Evolutionary conservation across 805 yeast genomes (phyloP).

Genomic region (Lachancea meyersii): DNA sequence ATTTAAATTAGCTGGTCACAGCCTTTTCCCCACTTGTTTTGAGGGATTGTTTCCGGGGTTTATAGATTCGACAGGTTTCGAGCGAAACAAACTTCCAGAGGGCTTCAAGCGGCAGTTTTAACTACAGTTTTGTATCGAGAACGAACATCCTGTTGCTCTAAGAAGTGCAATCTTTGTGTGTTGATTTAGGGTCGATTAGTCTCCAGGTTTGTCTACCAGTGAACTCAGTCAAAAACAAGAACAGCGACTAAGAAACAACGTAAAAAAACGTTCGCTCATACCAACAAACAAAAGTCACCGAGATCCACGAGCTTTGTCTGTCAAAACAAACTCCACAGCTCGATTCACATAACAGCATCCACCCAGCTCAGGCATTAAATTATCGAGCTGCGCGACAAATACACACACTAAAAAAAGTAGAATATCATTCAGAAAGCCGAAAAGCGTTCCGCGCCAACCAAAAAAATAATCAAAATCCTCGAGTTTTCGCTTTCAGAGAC

Average conservation of each 20-base stretch:
- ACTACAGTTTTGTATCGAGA: not conserved
- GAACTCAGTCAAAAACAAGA: no score
- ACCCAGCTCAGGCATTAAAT: not conserved
- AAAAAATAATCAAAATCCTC: not conserved
- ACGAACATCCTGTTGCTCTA: not conserved
- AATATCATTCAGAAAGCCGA: not conserved
- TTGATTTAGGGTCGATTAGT: not conserved
- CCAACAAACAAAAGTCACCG: no score
- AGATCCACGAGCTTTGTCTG: no score
- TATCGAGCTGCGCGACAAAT: not conserved
- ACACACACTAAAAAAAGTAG: not conserved
- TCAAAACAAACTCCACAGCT: not conserved
- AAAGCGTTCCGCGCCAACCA: not conserved
- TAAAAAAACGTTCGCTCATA: no score
- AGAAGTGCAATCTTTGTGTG: not conserved
- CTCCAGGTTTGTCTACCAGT: no score
- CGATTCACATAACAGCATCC: not conserved
- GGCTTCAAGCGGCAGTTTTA: not conserved
- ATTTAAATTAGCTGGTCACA: conserved; percentile 2
- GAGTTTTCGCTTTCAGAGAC: not conserved
- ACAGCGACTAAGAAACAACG: no score
- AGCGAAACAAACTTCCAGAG: not conserved
- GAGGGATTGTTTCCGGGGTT: not conserved
- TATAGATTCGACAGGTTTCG: conserved; percentile 8
- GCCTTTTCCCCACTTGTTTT: not conserved